A percentile compares a stretch with the other conserved stretches of the same genome.
phyloP scores from a whole-genome alignment of 1,284 basidiomycete species.

The Vanrija humicola region DNA sequence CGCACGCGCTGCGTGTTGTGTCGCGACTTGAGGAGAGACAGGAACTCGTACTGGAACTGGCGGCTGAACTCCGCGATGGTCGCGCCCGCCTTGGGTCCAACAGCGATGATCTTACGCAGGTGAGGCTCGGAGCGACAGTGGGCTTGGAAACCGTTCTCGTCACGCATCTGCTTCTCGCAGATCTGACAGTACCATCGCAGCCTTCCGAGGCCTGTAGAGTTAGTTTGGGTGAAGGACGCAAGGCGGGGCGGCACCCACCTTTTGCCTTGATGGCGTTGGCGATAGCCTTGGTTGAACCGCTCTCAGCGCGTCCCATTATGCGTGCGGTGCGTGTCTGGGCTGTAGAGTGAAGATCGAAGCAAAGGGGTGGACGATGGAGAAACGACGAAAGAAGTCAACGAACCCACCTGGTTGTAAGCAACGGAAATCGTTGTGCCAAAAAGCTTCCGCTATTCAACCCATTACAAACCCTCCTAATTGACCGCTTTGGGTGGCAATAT shows the following conservation, averaged over 20 bases:
- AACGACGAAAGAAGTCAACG: neutral
- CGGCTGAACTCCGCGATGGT: conserved; percentile 87
- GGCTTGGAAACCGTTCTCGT: conserved; percentile 84
- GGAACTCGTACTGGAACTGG: conserved; percentile 89
- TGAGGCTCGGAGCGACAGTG: conserved; percentile 54
- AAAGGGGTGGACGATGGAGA: neutral
- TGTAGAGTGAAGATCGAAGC: neutral
- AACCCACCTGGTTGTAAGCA: neutral
- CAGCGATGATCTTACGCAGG: conserved; percentile 90
- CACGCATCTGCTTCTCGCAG: conserved; percentile 81
- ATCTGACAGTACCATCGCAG: conserved; percentile 88
- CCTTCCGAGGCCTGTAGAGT: conserved; percentile 64
- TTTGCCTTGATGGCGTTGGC: conserved; percentile 96
- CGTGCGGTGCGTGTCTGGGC: neutral
- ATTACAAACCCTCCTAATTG: neutral
- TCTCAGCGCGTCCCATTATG: conserved; percentile 55
- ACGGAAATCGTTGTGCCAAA: neutral
- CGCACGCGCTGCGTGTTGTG: conserved; percentile 90
- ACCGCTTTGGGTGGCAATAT: neutral
- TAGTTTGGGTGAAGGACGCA: neutral
- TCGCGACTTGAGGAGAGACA: conserved; percentile 67
- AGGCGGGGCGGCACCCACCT: conserved; percentile 45
- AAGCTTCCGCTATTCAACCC: no score
- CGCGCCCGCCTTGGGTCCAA: conserved; percentile 85
- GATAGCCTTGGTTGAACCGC: conserved; percentile 83